Evolutionary conservation across 345 rosid species (phyloP).

Genomic region (Cardiospermum halicacabum): DNA sequence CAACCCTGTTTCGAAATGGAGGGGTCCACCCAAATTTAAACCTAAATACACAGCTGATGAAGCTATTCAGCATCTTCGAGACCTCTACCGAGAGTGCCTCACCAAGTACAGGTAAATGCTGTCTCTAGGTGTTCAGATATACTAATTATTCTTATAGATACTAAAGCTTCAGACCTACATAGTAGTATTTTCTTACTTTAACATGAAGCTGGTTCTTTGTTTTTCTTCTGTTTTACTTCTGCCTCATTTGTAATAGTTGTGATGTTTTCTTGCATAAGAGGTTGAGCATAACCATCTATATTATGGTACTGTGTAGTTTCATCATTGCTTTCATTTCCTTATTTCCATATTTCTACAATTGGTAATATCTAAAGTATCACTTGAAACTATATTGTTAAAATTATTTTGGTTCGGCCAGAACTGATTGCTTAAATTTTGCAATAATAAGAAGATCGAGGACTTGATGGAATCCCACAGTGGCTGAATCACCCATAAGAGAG

Average conservation of each 20-base stretch:
- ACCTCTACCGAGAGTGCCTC: constrained; percentile 66
- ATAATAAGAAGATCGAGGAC: background rate
- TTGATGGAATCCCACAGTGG: too few species aligned
- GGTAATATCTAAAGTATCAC: background rate
- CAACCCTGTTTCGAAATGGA: constrained; percentile 89
- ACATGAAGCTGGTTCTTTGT: background rate
- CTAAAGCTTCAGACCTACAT: background rate
- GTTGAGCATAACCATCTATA: background rate
- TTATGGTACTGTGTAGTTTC: background rate
- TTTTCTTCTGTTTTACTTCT: background rate
- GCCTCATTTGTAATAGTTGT: background rate
- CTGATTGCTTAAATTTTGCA: background rate
- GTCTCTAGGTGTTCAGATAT: too few species aligned
- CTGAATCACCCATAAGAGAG: too few species aligned
- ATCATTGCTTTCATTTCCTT: background rate
- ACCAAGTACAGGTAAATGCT: constrained; percentile 63
- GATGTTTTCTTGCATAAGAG: background rate
- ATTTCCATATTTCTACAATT: background rate
- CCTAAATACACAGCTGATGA: constrained; percentile 73
- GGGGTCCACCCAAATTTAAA: constrained; percentile 73
- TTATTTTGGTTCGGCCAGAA: background rate
- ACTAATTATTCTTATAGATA: background rate
- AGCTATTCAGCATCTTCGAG: constrained; percentile 64
- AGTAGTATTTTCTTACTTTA: background rate
- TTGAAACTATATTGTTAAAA: background rate